Base-by-base conservation (phyloP, 2,329 filamentous ascomycete genomes). In the Colletotrichum zoysiae region DNA sequence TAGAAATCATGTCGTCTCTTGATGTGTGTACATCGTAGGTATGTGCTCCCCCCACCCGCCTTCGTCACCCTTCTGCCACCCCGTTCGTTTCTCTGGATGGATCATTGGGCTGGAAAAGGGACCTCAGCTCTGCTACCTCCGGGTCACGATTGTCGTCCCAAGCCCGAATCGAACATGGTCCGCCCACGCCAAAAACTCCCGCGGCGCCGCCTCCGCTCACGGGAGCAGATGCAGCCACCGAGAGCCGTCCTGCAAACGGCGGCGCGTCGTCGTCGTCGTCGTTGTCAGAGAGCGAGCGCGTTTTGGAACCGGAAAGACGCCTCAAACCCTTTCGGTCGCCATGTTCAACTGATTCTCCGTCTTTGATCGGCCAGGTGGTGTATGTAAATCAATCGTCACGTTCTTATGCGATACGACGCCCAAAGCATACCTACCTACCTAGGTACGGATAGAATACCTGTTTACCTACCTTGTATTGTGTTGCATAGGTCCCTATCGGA, bases 1-100 rank as follows among this genome's bases (percentile, higher is more conserved):
- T 65, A 53, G 67, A 65, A 69, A 65, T 48, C 51, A 55, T 40
- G 16, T 70, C 55, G 53, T 40, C 55, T 66, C 42, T 50, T 35
- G 20, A 18, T 46, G 16, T 20, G 35, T 40, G 38, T 9, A n/a
- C n/a, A n/a, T n/a, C n/a, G n/a, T n/a, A n/a, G n/a, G 11, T 40
- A 2, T 40, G 11, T 40, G 11, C 14, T 40, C 2, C 8, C 16
- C 3, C 35, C 26, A 26, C 26, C 46, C 26, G 18, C n/a, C n/a
- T 35, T 48, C 23, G 14, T 65, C 40, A 53, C 9, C 11, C 11
- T 12, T 18, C 23, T 33, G 20, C 12, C 23, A 20, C 33, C 38
- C n/a, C 18, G 56, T 53, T 57, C 33, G 20, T 65, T 56, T 48
- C 67, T 46, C 26, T 62, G 38, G 38, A 46, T 62, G 38, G 38